Base-by-base conservation (phyloP, 129 eudicot species). In the Flaveria linearis region DNA sequence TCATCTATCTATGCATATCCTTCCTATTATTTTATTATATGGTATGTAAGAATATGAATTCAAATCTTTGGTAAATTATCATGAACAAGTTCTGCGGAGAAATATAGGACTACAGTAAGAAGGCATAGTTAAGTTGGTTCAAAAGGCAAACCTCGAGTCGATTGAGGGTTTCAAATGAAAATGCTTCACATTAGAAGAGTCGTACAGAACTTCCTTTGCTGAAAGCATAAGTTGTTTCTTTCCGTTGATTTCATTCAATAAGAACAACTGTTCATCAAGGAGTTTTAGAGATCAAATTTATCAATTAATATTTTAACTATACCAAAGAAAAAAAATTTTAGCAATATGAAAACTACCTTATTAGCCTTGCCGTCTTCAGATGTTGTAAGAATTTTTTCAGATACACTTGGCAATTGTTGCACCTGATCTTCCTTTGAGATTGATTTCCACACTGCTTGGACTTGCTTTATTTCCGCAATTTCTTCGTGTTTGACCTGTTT, bases 151-250 rank as follows among this genome's bases (percentile, higher is more conserved):
- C 74, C 60, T 69, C 1, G 60, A 69, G 43, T 69, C 22, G 0
- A 9, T 9, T 20, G n/a, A 68, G 16, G 42, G 18, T 69, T 45
- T 22, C 3, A 22, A 1, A 49, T 12, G 30, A 52, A 72, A 72
- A n/a, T 8, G 65, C 64, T 33, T 53, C 51, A 9, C 17, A 7
- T 71, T 51, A 30, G 67, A 11, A 33, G 51, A 49, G 15, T 50
- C 13, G 0, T 25, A 8, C 16, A 71, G 2, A 16, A 30, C 64
- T 1, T 52, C 68, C n/a, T 42, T 43, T 20, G 46, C 69, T 9
- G 69, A 60, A 58, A 74, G 69, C 45, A 74, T 22, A 20, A 20
- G 25, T 58, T 42, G 45, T 16, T 74, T 74, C 78, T 42, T 74
- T 45, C 20, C 11, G 28, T 42, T 26, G 12, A 43, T 28, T 60